Conservation (phyloP, 306 rosid genomes). For the Cucumis cinereus region DNA sequence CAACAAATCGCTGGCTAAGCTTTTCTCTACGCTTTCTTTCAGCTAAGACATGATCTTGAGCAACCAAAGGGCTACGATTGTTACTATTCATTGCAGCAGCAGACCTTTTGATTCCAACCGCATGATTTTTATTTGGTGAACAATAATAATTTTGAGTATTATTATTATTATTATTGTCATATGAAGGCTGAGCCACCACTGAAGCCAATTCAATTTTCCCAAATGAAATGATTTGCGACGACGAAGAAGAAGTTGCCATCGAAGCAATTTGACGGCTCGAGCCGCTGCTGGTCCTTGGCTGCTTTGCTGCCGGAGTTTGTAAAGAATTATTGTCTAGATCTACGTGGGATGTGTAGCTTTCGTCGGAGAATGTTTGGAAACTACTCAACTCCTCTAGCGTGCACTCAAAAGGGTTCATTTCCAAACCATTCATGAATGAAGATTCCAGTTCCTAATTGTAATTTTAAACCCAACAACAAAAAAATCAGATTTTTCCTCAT, state of each 20-base stretch:
- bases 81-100: conserved; percentile 2
- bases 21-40: conserved; percentile 74
- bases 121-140: conserved; percentile 1
- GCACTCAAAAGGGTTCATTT: conserved; percentile 20
- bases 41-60: conserved; percentile 66
- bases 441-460: conserved; percentile 20
- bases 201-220: background rate
- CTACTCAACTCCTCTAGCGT: conserved; percentile 18
- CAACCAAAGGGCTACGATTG: conserved; percentile 19
- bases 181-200: background rate
- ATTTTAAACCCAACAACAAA: background rate
- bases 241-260: conserved; percentile 22
- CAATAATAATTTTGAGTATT: background rate
- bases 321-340: conserved; percentile 19
- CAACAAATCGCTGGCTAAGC: conserved; percentile 65
- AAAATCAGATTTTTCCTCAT: background rate
- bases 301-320: conserved; percentile 14
- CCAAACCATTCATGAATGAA: conserved; percentile 9
- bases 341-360: conserved; percentile 10
- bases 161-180: too few species aligned
- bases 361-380: conserved; percentile 14
- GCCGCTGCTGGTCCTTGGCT: conserved; percentile 18
- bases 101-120: conserved; percentile 15
- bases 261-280: background rate
- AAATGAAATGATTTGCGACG: conserved; percentile 44